Percentiles rank a stretch among this genome's conserved stretches.
Evolutionary conservation across 2,329 filamentous ascomycete species (phyloP).

Genomic region (Neonectria magnoliae): DNA sequence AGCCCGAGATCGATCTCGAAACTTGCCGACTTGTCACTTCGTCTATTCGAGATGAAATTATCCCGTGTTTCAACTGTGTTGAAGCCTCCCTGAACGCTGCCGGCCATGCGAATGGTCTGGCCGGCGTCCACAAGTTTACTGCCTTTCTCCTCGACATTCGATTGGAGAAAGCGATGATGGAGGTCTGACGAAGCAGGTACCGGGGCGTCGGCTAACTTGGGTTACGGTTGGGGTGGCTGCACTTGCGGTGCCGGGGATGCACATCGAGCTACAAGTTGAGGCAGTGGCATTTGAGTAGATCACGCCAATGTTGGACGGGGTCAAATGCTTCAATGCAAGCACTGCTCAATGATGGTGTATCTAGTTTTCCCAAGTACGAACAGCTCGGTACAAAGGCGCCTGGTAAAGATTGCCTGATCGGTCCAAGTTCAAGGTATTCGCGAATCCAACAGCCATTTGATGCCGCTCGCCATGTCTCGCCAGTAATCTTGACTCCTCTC

Average conservation of each 20-base stretch:
- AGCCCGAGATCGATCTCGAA: neutral
- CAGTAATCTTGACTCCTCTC: neutral
- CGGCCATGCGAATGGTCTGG: neutral
- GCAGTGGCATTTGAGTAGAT: too few relatives aligned
- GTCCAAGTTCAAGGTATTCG: neutral
- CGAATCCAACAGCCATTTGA: neutral
- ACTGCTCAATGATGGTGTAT: neutral
- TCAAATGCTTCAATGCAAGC: too few relatives aligned
- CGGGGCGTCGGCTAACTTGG: too few relatives aligned
- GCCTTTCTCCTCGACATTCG: slow-evolving; percentile 2
- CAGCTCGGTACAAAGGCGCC: too few relatives aligned
- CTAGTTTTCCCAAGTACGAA: neutral
- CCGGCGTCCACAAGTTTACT: neutral
- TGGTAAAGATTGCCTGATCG: neutral
- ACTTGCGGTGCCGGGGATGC: too few relatives aligned
- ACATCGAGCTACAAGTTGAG: too few relatives aligned
- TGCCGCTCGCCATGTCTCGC: neutral
- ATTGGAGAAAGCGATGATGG: neutral
- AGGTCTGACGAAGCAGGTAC: neutral
- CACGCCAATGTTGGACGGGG: too few relatives aligned
- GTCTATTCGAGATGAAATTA: neutral
- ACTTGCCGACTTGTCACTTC: neutral
- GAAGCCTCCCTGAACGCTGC: neutral
- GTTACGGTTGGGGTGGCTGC: too few relatives aligned
- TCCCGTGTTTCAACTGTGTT: neutral